A percentile compares a stretch with the other conserved stretches of the same genome.
These are phyloP conservation scores for Exophiala oligosperma DNA, from an alignment of 2,329 filamentous ascomycete species.

Conservation along the genomic window DNA sequence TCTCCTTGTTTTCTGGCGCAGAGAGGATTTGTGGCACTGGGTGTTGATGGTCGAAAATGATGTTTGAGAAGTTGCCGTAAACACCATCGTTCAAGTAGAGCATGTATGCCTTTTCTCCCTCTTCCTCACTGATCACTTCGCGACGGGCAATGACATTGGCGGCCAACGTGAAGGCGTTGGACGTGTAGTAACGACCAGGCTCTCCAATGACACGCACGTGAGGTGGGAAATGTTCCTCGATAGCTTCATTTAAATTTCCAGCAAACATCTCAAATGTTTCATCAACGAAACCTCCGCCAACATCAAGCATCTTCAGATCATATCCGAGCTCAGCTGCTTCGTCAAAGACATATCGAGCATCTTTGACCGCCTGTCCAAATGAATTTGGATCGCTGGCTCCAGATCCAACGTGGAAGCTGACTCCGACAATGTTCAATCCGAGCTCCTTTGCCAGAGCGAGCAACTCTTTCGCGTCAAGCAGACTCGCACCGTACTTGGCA, in stretches of 20 bases:
- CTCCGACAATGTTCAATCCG: slow-evolving; percentile 86
- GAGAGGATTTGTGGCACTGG: slow-evolving; percentile 77
- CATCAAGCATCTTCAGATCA: slow-evolving; percentile 81
- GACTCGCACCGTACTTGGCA: slow-evolving; percentile 92
- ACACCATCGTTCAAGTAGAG: slow-evolving; percentile 96
- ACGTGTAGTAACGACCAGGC: slow-evolving; percentile 94
- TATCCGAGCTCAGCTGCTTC: slow-evolving; percentile 76
- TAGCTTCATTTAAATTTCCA: slow-evolving; percentile 70
- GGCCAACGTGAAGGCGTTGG: slow-evolving; percentile 88
- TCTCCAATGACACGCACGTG: slow-evolving; percentile 88
- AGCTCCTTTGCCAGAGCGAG: slow-evolving; percentile 78
- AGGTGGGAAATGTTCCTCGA: slow-evolving; percentile 86
- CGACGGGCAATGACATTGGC: slow-evolving; percentile 95
- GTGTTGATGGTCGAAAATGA: slow-evolving; percentile 98
- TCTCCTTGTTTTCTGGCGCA: slow-evolving; percentile 60
- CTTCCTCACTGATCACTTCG: slow-evolving; percentile 70
- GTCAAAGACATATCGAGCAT: slow-evolving; percentile 86
- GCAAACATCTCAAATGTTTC: slow-evolving; percentile 94
- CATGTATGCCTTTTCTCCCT: slow-evolving; percentile 78
- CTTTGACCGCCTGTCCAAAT: slow-evolving; percentile 86
- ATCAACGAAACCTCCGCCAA: slow-evolving; percentile 88
- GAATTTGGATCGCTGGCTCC: slow-evolving; percentile 91
- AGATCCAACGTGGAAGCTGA: slow-evolving; percentile 97
- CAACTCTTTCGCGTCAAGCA: slow-evolving; percentile 77
- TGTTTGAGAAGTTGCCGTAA: slow-evolving; percentile 98